Evolutionary conservation across 2,329 filamentous ascomycete species (phyloP), one percentile per base, ranked within the genome.

Genomic region (Monilinia vaccinii-corymbosi): DNA sequence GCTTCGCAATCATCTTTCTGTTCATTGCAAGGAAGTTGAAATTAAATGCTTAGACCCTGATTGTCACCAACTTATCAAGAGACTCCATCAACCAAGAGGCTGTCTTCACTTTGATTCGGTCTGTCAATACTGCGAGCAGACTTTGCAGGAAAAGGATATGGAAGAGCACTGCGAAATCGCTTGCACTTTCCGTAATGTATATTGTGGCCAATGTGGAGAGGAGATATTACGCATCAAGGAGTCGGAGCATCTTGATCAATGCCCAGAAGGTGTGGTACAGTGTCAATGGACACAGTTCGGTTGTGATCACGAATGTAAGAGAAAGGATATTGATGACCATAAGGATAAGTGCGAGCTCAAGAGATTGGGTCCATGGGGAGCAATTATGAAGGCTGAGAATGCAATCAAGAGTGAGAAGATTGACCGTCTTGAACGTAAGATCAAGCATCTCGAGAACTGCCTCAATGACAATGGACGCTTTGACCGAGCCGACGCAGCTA

Each of bases 11-110:
- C 84, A 87, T 67, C 76, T 83, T 45, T 76, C 77, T 9, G 76
- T 76, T 23, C 80, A 83, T 52, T 87, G 84, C 67, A 75, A 75
- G 1, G 83, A 80, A 65, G 79, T 78, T 6, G 73, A 78, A 36
- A 79, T 83, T 23, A 74, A 75, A n/a, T 87, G 84, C 65, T 78
- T 81, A 6, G 66, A 66, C 6, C 61, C 60, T 32, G 62, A 63
- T 3, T 87, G 84, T 69, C 71, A 75, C 34, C 78, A 81, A 68
- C 75, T 75, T 28, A 74, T 86, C 3, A 74, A 76, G 14, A 75
- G 79, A 50, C 81, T 79, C 63, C 76, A 82, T 60, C 71, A 73
- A 1, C 75, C 74, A n/a, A 76, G 77, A 51, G 75, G 75, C 2
- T 87, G 84, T 66, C 75, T 81, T 25, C 84, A 87, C 66, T 76